Evolutionary conservation across 2,329 filamentous ascomycete species (phyloP).

Genomic region (Botrytis cinerea): DNA sequence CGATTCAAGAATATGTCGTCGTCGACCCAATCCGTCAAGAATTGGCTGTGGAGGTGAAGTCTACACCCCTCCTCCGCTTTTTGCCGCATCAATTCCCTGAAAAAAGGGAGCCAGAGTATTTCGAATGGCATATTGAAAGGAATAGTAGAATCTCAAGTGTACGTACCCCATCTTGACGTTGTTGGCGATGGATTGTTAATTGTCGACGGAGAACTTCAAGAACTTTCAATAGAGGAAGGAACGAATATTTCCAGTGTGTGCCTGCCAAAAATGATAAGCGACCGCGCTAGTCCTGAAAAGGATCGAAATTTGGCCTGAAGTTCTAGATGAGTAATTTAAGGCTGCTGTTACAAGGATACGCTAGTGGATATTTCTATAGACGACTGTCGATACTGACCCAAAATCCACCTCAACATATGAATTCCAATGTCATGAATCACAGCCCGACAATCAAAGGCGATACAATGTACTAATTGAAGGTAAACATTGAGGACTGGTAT

Average conservation of each 20-base stretch:
- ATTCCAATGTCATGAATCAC: not conserved
- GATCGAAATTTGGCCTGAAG: too few relatives aligned
- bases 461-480: not conserved
- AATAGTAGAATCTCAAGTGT: not conserved
- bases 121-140: too few relatives aligned
- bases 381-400: conserved; percentile 16
- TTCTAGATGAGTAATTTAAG: not conserved
- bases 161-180: conserved; percentile 23
- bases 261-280: too few relatives aligned
- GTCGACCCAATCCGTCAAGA: not conserved
- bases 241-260: too few relatives aligned
- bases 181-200: conserved; percentile 18
- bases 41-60: not conserved
- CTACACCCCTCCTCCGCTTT: too few relatives aligned
- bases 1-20: conserved; percentile 1
- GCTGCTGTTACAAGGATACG: not conserved
- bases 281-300: too few relatives aligned
- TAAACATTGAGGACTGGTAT: not conserved
- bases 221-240: too few relatives aligned
- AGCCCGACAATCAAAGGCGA: not conserved
- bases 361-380: conserved; percentile 20
- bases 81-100: too few relatives aligned
- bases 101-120: too few relatives aligned
- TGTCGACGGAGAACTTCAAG: conserved; percentile 1
- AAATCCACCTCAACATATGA: conserved; percentile 6